phyloP scores from a whole-genome alignment of 164 flowering plant genomes.

The Paratinospora sagittata region DNA sequence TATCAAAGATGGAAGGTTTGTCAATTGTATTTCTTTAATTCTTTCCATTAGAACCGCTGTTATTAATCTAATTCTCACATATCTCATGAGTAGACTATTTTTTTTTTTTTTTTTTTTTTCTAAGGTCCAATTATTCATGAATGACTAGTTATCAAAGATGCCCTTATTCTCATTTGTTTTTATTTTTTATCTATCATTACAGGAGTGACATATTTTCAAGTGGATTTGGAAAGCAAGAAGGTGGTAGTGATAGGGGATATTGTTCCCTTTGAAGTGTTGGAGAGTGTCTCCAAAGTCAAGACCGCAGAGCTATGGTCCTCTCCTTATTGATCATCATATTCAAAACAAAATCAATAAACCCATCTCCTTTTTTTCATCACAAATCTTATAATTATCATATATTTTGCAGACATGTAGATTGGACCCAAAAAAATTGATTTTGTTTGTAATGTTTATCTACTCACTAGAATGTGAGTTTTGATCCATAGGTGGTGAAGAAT shows the following conservation, averaged over 20 bases:
- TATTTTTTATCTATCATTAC: slow-evolving; percentile 14
- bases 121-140: neutral
- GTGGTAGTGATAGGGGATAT: slow-evolving; percentile 82
- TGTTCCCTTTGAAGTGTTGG: slow-evolving; percentile 73
- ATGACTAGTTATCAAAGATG: neutral
- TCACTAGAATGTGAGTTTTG: too few species aligned
- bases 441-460: too few species aligned
- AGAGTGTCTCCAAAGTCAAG: slow-evolving; percentile 80
- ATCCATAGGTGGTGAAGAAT: too few species aligned
- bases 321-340: slow-evolving; percentile 10
- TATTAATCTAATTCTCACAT: neutral
- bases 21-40: neutral
- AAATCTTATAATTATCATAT: too few species aligned
- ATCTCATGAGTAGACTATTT: neutral
- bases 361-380: neutral
- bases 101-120: neutral
- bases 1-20: slow-evolving; percentile 72
- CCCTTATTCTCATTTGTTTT: neutral
- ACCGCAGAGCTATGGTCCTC: slow-evolving; percentile 63
- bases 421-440: too few species aligned
- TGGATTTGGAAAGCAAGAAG: slow-evolving; percentile 83
- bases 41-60: too few species aligned
- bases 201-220: slow-evolving; percentile 85
- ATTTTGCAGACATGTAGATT: too few species aligned
- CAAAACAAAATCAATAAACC: neutral